Percentiles rank a stretch among this genome's conserved stretches.
These are phyloP conservation scores for Chrysosphaeria jannelii DNA, from an alignment of 2,329 filamentous ascomycete species.

Conservation along the genomic window DNA sequence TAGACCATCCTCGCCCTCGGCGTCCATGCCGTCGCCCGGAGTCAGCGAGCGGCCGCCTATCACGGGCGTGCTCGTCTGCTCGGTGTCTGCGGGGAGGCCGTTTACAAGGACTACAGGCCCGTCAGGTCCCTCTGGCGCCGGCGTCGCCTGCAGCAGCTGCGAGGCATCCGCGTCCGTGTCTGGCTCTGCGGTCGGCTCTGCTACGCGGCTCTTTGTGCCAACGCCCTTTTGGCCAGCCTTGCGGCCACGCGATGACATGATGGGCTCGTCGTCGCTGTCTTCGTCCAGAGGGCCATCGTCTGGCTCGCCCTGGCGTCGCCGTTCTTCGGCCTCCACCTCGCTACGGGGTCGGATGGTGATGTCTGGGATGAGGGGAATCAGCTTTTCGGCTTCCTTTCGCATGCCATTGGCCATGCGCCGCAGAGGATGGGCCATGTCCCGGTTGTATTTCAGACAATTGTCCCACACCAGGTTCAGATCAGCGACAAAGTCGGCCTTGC, in stretches of 20 bases:
- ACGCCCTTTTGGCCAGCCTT: constrained; percentile 53
- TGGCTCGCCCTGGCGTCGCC: constrained; percentile 55
- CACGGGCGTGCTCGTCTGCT: constrained; percentile 42
- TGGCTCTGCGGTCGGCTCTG: constrained; percentile 11
- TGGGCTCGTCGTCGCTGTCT: constrained; percentile 89
- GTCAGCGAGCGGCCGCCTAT: constrained; percentile 28
- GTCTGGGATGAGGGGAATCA: constrained; percentile 83
- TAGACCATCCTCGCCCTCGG: constrained; percentile 40
- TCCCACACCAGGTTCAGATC: constrained; percentile 91
- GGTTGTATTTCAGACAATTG: constrained; percentile 89
- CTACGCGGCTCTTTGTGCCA: constrained; percentile 33
- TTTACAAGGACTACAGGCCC: constrained; percentile 44
- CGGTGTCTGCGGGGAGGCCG: constrained; percentile 34
- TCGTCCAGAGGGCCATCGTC: constrained; percentile 70
- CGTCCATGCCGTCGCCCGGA: constrained; percentile 52
- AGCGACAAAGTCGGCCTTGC: constrained; percentile 78
- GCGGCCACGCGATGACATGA: constrained; percentile 86
- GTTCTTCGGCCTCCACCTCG: constrained; percentile 70
- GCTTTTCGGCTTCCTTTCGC: constrained; percentile 90
- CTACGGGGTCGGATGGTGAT: constrained; percentile 70
- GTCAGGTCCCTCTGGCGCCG: constrained; percentile 38
- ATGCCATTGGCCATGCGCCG: constrained; percentile 85
- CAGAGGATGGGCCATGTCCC: constrained; percentile 59
- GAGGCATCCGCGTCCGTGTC: neutral
- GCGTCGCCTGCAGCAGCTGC: constrained; percentile 51